A percentile compares a stretch with the other conserved stretches of the same genome.
phyloP scores from a whole-genome alignment of 2,329 filamentous ascomycete genomes.

The Microsporum ferrugineum region DNA sequence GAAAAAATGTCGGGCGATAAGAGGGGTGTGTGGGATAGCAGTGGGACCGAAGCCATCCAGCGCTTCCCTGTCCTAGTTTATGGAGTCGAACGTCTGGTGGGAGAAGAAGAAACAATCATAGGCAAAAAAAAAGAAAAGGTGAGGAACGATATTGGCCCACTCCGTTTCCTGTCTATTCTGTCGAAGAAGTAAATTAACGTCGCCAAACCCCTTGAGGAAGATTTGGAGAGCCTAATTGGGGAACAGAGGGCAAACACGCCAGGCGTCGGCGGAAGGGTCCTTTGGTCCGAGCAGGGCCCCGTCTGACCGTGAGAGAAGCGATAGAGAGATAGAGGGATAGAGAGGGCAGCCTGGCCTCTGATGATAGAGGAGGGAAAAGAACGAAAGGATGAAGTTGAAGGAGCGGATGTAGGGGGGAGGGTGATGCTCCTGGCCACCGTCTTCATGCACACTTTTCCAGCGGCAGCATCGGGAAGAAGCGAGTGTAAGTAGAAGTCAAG shows the following conservation, averaged over 20 bases:
- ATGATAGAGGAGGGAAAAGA: neutral
- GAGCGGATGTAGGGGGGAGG: neutral
- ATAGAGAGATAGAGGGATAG: neutral
- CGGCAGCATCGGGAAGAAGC: neutral
- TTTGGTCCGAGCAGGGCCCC: neutral
- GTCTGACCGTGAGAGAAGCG: neutral
- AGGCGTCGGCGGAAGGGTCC: neutral
- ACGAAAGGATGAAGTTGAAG: neutral
- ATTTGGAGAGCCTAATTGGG: neutral
- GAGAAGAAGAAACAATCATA: neutral
- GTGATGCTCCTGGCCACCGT: neutral
- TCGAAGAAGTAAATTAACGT: neutral
- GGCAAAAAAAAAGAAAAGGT: neutral
- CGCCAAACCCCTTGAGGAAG: neutral
- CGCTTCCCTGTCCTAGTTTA: neutral
- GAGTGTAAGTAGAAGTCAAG: neutral
- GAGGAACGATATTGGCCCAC: neutral
- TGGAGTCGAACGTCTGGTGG: neutral
- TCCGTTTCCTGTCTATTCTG: neutral
- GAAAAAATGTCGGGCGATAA: neutral
- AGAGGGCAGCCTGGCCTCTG: neutral
- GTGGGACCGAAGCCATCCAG: neutral
- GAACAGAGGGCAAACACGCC: neutral
- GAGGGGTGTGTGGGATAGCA: neutral
- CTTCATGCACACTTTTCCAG: neutral